A percentile compares a stretch with the other conserved stretches of the same genome.
Conservation (phyloP, 106 monocot species). For the Iris macrosiphon region DNA sequence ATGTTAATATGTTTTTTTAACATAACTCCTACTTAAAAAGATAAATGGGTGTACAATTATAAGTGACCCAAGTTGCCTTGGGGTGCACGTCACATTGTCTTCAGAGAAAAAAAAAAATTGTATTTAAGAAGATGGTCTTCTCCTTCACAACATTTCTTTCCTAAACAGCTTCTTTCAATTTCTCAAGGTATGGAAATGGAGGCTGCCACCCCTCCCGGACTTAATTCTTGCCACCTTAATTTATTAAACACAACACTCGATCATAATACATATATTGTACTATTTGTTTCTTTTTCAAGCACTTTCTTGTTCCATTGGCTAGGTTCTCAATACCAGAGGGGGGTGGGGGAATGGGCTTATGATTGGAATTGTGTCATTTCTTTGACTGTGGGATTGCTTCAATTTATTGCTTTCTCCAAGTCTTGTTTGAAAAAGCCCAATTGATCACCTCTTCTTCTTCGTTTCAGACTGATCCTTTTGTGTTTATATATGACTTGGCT, state of each 20-base stretch:
- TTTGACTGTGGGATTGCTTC: no score
- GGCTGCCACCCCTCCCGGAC: background rate
- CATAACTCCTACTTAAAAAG: no score
- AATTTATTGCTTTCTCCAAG: background rate
- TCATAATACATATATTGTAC: no score
- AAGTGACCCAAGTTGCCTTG: no score
- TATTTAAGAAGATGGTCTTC: background rate
- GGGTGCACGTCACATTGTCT: slow-evolving; percentile 2
- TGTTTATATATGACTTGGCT: background rate
- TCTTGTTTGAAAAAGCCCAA: background rate
- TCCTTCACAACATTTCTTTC: slow-evolving; percentile 10
- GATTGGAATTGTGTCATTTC: no score
- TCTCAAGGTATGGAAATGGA: no score
- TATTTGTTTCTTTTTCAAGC: background rate
- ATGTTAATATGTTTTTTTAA: no score
- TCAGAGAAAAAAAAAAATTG: background rate
- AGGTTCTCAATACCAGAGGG: no score
- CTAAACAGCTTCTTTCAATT: slow-evolving; percentile 4
- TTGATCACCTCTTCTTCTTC: slow-evolving; percentile 2
- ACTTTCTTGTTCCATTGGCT: no score
- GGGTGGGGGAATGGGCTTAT: no score
- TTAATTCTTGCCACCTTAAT: background rate
- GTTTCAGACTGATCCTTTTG: background rate
- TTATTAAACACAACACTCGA: no score
- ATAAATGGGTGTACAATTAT: no score